Evolutionary conservation across 345 rosid species (phyloP), one percentile per base, ranked within the genome.

Genomic region (Adansonia digitata): DNA sequence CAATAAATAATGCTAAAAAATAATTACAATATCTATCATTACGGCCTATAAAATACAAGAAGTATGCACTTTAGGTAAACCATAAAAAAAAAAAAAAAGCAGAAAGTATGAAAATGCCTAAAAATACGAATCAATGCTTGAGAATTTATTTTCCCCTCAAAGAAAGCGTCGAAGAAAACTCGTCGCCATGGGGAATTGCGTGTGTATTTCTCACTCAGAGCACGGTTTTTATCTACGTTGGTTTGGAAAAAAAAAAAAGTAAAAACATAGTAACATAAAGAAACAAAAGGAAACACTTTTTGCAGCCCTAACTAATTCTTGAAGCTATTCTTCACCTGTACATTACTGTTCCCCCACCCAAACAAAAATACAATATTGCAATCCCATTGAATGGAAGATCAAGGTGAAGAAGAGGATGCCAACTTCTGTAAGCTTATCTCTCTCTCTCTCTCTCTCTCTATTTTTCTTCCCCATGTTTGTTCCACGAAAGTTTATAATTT

Each of bases 351-450:
- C 17, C 18, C 18, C 49, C 17, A 14, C 61, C 37, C 20, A 1
- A n/a, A n/a, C 3, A 72, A 8, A 8, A 6, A 39, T 31, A 31
- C 20, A 11, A 42, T n/a, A n/a, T 8, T 27, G 17, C 18, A 24
- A 63, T 70, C 57, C 57, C 71, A n/a, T 27, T 65, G 69, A 39
- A 79, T 70, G 73, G 82, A 75, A 63, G 31, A 75, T 78, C 78
- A 55, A 53, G 59, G 34, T 69, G 67, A 72, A 76, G 75, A 73
- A 39, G 45, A 75, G 49, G 26, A 78, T 81, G 77, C n/a, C 77
- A 26, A 39, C 76, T 48, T 52, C 78, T 77, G 82, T 79, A 77
- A 74, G 85, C 61, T 68, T 42, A 69, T 51, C 57, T 42, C 26
- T 55, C 63, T 56, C 34, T 26, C 27, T 42, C 52, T 35, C 14